Percentiles rank a stretch among this genome's conserved stretches.
Evolutionary conservation across 768 basidiomycete genomes (phyloP).

Genomic region (Kockovaella imperatae): DNA sequence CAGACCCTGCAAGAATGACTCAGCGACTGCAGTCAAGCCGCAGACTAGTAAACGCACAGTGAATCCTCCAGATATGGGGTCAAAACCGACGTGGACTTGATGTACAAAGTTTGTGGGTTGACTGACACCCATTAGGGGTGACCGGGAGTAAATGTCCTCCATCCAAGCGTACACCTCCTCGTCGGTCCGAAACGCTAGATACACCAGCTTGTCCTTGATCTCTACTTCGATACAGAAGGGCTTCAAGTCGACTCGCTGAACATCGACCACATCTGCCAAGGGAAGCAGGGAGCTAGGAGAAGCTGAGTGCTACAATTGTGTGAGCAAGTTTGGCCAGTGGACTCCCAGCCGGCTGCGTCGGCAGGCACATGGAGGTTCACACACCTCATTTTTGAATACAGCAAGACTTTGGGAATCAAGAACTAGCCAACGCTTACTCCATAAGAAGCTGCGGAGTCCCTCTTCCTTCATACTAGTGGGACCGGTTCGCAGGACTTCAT

Average conservation of each 20-base stretch:
- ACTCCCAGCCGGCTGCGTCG: too few relatives aligned
- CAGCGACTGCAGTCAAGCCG: not conserved
- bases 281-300: constrained; percentile 50
- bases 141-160: constrained; percentile 88
- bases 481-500: constrained; percentile 46
- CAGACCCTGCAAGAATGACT: constrained; percentile 58
- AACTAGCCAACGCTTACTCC: constrained; percentile 83
- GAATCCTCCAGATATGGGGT: constrained; percentile 86
- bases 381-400: constrained; percentile 86
- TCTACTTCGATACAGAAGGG: constrained; percentile 87
- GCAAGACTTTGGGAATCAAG: constrained; percentile 69
- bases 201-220: constrained; percentile 75
- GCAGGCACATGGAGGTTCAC: too few relatives aligned
- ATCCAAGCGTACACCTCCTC: constrained; percentile 98
- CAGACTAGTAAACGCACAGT: constrained; percentile 52
- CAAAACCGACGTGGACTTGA: constrained; percentile 96
- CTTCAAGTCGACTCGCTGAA: constrained; percentile 88
- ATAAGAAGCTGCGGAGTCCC: constrained; percentile 81
- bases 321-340: not conserved
- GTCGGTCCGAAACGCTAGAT: constrained; percentile 56
- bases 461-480: constrained; percentile 89
- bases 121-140: constrained; percentile 85
- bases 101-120: constrained; percentile 97
- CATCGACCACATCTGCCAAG: constrained; percentile 61
- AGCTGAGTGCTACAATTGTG: constrained; percentile 11